phyloP scores from a whole-genome alignment of 306 rosid species.

The Begonia masoniana region DNA sequence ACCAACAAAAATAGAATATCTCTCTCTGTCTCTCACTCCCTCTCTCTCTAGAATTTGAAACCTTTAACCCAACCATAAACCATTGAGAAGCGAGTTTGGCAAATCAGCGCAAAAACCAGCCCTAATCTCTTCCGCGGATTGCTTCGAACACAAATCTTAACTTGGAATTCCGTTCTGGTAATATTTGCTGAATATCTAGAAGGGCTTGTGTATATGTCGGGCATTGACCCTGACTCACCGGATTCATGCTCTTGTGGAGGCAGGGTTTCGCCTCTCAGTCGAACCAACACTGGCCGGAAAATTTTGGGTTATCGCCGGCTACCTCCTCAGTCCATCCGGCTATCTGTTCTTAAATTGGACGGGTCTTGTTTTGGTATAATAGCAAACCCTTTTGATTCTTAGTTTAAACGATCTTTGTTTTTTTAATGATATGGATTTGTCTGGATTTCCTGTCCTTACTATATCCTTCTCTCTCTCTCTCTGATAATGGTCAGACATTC shows the following conservation, averaged over 20 bases:
- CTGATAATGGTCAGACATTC: conserved; percentile 15
- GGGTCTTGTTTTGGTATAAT: conserved; percentile 35
- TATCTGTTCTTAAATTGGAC: conserved; percentile 35
- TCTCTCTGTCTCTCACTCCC: not conserved
- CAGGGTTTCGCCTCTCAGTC: conserved; percentile 1
- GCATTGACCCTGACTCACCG: conserved; percentile 1
- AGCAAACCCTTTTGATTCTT: not conserved
- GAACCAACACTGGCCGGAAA: conserved; percentile 10
- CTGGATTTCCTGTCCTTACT: not conserved
- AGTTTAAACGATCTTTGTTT: not conserved
- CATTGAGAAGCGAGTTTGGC: not conserved
- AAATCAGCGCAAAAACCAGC: not conserved
- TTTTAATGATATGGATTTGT: not conserved
- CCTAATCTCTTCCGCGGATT: no score
- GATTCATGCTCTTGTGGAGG: conserved; percentile 3
- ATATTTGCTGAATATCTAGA: no score
- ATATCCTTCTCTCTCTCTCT: no score
- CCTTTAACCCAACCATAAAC: conserved; percentile 5
- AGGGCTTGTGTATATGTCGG: conserved; percentile 1
- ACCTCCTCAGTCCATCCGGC: conserved; percentile 26
- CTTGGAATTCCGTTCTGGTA: no score
- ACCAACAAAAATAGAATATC: conserved; percentile 2
- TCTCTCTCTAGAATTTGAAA: not conserved
- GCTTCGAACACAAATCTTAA: no score
- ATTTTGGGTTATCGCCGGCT: conserved; percentile 16